Conservation (phyloP, 1,139 yeast genomes). For the Candida sp. region DNA sequence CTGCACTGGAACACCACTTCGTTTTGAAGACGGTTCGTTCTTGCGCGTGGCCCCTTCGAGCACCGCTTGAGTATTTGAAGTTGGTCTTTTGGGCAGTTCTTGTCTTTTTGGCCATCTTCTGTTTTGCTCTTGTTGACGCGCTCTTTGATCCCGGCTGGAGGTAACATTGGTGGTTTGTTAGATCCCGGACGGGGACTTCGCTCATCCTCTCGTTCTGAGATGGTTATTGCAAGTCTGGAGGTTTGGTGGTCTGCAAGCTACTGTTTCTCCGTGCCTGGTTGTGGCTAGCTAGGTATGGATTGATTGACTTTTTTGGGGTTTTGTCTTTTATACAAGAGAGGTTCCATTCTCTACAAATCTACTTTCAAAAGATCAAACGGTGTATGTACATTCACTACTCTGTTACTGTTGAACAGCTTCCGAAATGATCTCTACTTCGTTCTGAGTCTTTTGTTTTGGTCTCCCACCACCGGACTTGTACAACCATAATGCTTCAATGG, state of each 20-base stretch:
- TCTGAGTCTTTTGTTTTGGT: conserved; percentile 16
- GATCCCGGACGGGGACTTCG: neutral
- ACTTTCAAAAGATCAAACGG: neutral
- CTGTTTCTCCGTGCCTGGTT: neutral
- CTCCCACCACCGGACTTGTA: conserved; percentile 84
- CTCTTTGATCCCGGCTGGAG: neutral
- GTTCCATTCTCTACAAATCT: neutral
- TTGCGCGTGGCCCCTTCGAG: too few species aligned
- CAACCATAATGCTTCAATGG: conserved; percentile 93
- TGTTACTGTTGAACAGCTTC: conserved; percentile 9
- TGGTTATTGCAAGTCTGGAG: neutral
- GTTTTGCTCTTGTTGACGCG: neutral
- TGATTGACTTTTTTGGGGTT: neutral
- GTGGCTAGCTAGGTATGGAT: neutral
- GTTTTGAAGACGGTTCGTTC: conserved; percentile 1
- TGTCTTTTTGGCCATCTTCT: neutral
- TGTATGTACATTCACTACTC: conserved; percentile 9
- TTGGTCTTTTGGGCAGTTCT: conserved; percentile 1
- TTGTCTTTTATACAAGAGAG: neutral
- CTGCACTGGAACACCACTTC: neutral
- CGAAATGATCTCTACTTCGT: conserved; percentile 16
- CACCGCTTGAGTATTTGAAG: too few species aligned
- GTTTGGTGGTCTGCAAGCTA: too few species aligned
- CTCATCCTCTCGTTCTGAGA: conserved; percentile 1
- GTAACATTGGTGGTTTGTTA: neutral